phyloP scores from a whole-genome alignment of 352 stramenopile species.

The Globisporangium uncinulatum region DNA sequence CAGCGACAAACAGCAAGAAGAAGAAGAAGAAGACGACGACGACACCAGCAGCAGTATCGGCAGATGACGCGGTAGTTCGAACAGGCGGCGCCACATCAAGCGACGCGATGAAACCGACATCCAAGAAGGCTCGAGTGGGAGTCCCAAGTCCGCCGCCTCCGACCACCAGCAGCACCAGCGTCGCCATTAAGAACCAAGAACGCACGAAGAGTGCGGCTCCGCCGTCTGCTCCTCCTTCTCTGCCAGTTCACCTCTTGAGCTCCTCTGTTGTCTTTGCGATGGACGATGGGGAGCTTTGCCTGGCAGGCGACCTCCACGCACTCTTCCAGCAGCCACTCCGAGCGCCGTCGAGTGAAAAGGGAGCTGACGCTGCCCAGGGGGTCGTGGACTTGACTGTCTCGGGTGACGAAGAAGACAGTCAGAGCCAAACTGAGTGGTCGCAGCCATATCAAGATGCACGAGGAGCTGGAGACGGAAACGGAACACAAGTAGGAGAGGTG shows the following conservation, averaged over 20 bases:
- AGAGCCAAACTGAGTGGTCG: background rate
- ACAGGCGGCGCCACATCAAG: background rate
- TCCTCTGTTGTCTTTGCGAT: constrained; percentile 26
- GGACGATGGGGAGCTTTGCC: constrained; percentile 29
- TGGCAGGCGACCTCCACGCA: constrained; percentile 44
- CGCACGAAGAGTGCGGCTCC: background rate
- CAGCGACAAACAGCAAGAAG: background rate
- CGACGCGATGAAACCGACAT: constrained; percentile 4
- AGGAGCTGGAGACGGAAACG: no score
- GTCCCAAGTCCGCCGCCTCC: background rate
- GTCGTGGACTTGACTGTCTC: constrained; percentile 28
- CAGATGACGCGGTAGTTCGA: no score
- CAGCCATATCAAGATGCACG: no score
- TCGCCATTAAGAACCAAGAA: background rate
- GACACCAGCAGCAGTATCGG: background rate
- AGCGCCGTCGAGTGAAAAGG: background rate
- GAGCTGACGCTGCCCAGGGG: background rate
- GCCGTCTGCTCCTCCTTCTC: background rate
- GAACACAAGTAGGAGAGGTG: constrained; percentile 5
- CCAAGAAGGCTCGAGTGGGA: constrained; percentile 17
- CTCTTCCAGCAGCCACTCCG: constrained; percentile 20
- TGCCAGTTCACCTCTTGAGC: constrained; percentile 2
- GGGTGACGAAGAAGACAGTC: constrained; percentile 14
- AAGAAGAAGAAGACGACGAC: background rate
- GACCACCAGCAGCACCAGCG: constrained; percentile 3